These are phyloP conservation scores for Nemania abortiva DNA, from an alignment of 2,329 filamentous ascomycete genomes.

Conservation along the genomic window DNA sequence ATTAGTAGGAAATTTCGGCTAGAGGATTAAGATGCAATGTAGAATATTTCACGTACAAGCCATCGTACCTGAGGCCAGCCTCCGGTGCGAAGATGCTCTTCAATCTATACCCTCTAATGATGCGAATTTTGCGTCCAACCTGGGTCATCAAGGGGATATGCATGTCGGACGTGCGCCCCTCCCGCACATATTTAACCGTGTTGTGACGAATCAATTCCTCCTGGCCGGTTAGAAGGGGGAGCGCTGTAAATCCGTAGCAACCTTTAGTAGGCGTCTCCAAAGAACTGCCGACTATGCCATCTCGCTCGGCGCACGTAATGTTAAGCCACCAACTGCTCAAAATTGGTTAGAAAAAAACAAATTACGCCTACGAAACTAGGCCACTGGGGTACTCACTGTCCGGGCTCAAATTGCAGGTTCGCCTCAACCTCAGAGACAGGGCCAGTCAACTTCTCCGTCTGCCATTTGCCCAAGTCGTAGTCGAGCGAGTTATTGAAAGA, in stretches of 20 bases:
- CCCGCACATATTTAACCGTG: constrained; percentile 58
- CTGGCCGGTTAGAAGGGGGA: constrained; percentile 65
- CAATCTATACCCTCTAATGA: constrained; percentile 65
- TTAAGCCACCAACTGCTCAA: constrained; percentile 68
- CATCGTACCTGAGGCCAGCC: constrained; percentile 68
- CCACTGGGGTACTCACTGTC: constrained; percentile 58
- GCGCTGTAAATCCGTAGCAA: constrained; percentile 58
- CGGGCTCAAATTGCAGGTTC: constrained; percentile 59
- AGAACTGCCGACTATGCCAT: constrained; percentile 64
- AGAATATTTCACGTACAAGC: constrained; percentile 59
- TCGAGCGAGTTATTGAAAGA: constrained; percentile 53
- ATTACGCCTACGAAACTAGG: not conserved
- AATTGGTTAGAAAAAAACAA: constrained; percentile 6
- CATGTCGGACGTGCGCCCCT: constrained; percentile 60
- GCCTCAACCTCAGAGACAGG: constrained; percentile 57
- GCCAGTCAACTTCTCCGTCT: constrained; percentile 49
- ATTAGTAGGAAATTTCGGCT: constrained; percentile 18
- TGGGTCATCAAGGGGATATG: constrained; percentile 62
- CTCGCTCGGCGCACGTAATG: constrained; percentile 66
- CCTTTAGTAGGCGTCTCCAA: constrained; percentile 61
- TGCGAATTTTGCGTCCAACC: constrained; percentile 62
- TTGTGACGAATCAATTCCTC: constrained; percentile 58
- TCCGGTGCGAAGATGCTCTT: constrained; percentile 64
- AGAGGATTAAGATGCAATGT: not conserved
- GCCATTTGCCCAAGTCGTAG: constrained; percentile 54